These are phyloP conservation scores for Drosera capensis DNA, from an alignment of 148 eudicot species.

Conservation along the genomic window DNA sequence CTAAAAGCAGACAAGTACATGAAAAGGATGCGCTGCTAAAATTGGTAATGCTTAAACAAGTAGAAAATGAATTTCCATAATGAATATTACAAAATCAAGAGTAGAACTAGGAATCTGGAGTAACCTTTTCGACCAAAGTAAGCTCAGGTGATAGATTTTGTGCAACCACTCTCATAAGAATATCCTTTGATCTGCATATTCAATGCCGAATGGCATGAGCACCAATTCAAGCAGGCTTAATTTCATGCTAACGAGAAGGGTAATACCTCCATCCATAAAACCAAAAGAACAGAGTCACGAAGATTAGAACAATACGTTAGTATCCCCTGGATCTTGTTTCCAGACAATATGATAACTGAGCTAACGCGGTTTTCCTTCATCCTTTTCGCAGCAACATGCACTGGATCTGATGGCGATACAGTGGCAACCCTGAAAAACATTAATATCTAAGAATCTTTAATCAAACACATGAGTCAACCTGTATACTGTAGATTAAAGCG, in stretches of 20 bases:
- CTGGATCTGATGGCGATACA: conserved; percentile 74
- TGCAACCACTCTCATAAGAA: conserved; percentile 90
- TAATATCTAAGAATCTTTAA: conserved; percentile 1
- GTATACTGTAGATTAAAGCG: conserved; percentile 7
- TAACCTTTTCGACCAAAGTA: conserved; percentile 84
- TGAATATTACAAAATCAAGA: background rate
- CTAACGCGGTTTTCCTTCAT: conserved; percentile 66
- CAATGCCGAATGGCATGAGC: conserved; percentile 1
- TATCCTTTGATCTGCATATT: conserved; percentile 68
- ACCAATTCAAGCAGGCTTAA: background rate
- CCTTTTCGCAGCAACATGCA: conserved; percentile 68
- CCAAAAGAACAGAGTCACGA: conserved; percentile 4
- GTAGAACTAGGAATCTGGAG: background rate
- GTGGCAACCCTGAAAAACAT: conserved; percentile 41
- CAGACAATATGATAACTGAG: conserved; percentile 52
- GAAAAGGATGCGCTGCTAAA: too few species aligned
- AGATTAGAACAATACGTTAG: conserved; percentile 44
- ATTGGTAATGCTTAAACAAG: background rate
- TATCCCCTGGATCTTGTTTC: conserved; percentile 67
- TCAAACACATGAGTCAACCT: too few species aligned
- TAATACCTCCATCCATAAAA: background rate
- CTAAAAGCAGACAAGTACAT: too few species aligned
- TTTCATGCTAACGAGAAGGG: background rate
- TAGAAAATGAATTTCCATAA: background rate
- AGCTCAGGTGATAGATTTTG: conserved; percentile 73